phyloP scores from a whole-genome alignment of 2,329 filamentous ascomycete genomes.

The Simplicillium sp. region DNA sequence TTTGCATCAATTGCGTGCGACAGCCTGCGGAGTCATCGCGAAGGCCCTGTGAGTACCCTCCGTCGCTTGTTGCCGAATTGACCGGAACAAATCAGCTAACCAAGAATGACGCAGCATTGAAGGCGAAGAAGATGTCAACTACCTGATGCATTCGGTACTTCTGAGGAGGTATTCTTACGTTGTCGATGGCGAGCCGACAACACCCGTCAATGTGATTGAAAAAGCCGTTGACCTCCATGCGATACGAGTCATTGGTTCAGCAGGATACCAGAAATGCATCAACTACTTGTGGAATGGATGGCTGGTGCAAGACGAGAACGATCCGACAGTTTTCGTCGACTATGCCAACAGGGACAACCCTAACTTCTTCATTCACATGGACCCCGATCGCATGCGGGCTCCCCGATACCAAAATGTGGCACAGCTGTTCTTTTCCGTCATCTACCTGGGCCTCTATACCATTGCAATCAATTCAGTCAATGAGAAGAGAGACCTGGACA shows the following conservation, averaged over 20 bases:
- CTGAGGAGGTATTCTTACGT: conserved; percentile 84
- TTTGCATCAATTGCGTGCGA: conserved; percentile 67
- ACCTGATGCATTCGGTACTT: conserved; percentile 71
- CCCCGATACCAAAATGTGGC: conserved; percentile 88
- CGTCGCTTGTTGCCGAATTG: background rate
- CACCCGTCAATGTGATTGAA: conserved; percentile 81
- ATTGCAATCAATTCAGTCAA: conserved; percentile 93
- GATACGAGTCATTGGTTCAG: conserved; percentile 77
- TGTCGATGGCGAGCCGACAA: conserved; percentile 59
- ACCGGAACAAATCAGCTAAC: background rate
- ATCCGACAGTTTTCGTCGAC: conserved; percentile 80
- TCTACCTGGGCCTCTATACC: conserved; percentile 81
- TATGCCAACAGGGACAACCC: conserved; percentile 76
- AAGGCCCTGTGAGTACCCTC: conserved; percentile 53
- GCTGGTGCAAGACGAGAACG: conserved; percentile 91
- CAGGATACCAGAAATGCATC: conserved; percentile 94
- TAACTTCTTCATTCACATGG: conserved; percentile 70
- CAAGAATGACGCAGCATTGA: conserved; percentile 59
- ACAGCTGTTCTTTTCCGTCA: conserved; percentile 73
- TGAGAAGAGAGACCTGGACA: conserved; percentile 69
- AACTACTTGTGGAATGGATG: conserved; percentile 89
- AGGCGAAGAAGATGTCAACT: conserved; percentile 65
- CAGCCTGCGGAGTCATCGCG: conserved; percentile 84
- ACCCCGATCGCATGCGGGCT: conserved; percentile 89
- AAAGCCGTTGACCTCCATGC: conserved; percentile 90